phyloP scores from a whole-genome alignment of 1,139 yeast genomes.

The Geotrichum aggregatum region DNA sequence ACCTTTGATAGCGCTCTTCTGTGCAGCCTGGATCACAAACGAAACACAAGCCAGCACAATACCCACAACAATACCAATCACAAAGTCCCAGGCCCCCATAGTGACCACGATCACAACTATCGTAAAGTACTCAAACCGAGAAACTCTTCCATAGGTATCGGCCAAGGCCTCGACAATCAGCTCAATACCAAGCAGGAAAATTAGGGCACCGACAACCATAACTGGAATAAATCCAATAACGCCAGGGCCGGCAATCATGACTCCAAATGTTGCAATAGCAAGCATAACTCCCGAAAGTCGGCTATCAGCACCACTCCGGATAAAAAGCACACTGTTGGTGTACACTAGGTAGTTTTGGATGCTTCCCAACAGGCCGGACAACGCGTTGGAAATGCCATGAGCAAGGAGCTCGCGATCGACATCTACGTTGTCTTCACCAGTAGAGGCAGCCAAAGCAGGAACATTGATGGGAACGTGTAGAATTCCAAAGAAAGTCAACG shows the following conservation, averaged over 20 bases:
- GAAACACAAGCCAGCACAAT: conserved; percentile 86
- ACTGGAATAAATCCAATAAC: conserved; percentile 93
- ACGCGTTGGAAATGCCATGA: conserved; percentile 86
- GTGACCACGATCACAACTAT: conserved; percentile 78
- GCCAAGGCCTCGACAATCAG: conserved; percentile 76
- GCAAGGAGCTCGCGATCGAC: conserved; percentile 92
- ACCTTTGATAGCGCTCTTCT: conserved; percentile 75
- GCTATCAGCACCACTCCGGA: conserved; percentile 90
- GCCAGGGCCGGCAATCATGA: conserved; percentile 85
- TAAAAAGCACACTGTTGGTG: conserved; percentile 86
- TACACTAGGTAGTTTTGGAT: conserved; percentile 92
- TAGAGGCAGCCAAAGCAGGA: conserved; percentile 90
- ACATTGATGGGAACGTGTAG: conserved; percentile 95
- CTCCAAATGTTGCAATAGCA: conserved; percentile 71
- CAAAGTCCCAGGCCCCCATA: conserved; percentile 96
- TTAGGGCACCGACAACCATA: conserved; percentile 89
- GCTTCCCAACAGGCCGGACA: conserved; percentile 81
- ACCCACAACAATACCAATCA: conserved; percentile 86
- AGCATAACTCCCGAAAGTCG: conserved; percentile 81
- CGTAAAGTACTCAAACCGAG: conserved; percentile 75
- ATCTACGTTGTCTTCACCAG: conserved; percentile 73
- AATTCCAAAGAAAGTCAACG: conserved; percentile 90
- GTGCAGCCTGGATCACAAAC: conserved; percentile 86
- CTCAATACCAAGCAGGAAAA: conserved; percentile 86
- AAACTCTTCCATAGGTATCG: conserved; percentile 77